phyloP scores from a whole-genome alignment of 805 yeast species.

The Myxozyma geophila region DNA sequence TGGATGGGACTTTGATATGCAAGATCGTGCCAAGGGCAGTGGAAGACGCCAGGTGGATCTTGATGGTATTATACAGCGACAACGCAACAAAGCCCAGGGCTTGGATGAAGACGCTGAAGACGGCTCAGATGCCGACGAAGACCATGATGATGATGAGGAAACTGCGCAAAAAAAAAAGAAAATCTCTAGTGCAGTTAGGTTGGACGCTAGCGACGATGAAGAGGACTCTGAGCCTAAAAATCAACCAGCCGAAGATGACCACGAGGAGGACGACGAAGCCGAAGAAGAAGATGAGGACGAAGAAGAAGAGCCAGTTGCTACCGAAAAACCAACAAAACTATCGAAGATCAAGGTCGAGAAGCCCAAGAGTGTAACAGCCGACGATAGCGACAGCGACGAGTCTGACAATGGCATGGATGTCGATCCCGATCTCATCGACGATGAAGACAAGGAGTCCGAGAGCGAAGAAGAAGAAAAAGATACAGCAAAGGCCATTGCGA shows the following conservation, averaged over 20 bases:
- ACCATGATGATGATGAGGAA: not conserved
- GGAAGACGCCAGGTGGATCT: slow-evolving; percentile 71
- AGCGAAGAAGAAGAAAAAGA: slow-evolving; percentile 57
- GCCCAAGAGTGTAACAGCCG: slow-evolving; percentile 41
- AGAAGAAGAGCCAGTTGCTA: slow-evolving; percentile 26
- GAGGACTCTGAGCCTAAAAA: slow-evolving; percentile 51
- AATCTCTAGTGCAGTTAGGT: not conserved
- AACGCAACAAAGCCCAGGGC: slow-evolving; percentile 63
- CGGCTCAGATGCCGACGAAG: slow-evolving; percentile 40
- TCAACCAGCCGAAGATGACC: slow-evolving; percentile 33
- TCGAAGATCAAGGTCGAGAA: not conserved
- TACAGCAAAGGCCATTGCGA: slow-evolving; percentile 79
- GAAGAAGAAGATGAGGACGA: slow-evolving; percentile 48
- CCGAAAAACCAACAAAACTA: slow-evolving; percentile 18
- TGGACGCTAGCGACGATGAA: slow-evolving; percentile 45
- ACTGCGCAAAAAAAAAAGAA: not conserved
- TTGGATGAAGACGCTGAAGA: slow-evolving; percentile 36
- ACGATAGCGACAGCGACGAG: slow-evolving; percentile 49
- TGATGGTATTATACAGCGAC: slow-evolving; percentile 83
- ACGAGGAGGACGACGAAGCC: slow-evolving; percentile 43
- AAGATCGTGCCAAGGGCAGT: slow-evolving; percentile 38
- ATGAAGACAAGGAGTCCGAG: slow-evolving; percentile 45
- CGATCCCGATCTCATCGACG: slow-evolving; percentile 45
- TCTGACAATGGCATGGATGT: slow-evolving; percentile 41
- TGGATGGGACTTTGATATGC: slow-evolving; percentile 83